Conservation (phyloP, 2,329 filamentous ascomycete genomes). For the Ascochyta viciae-villosae region DNA sequence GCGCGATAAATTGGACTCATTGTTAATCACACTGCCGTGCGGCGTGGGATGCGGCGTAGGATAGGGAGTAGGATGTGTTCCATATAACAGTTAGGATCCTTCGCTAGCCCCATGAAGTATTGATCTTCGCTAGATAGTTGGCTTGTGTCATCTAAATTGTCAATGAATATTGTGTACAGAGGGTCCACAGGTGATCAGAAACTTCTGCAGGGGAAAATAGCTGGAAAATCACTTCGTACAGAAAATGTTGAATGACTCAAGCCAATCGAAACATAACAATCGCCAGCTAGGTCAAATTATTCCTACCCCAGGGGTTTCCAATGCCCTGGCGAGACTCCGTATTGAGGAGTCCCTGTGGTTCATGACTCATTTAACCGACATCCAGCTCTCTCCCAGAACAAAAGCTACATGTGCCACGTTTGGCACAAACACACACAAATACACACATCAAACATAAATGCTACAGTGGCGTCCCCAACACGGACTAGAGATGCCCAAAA, state of each 20-base stretch:
- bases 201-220: neutral
- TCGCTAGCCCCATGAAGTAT: neutral
- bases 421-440: neutral
- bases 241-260: neutral
- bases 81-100: slow-evolving; percentile 1
- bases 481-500: no score
- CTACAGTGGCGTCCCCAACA: neutral
- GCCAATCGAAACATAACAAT: neutral
- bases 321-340: neutral
- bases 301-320: neutral
- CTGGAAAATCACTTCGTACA: neutral
- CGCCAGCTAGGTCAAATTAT: neutral
- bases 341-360: neutral
- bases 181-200: neutral
- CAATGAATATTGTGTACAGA: slow-evolving; percentile 1
- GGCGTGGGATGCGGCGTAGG: neutral
- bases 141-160: neutral
- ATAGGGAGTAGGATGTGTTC: neutral
- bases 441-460: neutral
- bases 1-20: slow-evolving; percentile 1
- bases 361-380: neutral
- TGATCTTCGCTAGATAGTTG: neutral
- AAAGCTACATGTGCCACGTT: neutral
- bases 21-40: slow-evolving; percentile 1
- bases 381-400: neutral